phyloP scores from a whole-genome alignment of 2,329 filamentous ascomycete species.

The Aspergillus carbonarius region DNA sequence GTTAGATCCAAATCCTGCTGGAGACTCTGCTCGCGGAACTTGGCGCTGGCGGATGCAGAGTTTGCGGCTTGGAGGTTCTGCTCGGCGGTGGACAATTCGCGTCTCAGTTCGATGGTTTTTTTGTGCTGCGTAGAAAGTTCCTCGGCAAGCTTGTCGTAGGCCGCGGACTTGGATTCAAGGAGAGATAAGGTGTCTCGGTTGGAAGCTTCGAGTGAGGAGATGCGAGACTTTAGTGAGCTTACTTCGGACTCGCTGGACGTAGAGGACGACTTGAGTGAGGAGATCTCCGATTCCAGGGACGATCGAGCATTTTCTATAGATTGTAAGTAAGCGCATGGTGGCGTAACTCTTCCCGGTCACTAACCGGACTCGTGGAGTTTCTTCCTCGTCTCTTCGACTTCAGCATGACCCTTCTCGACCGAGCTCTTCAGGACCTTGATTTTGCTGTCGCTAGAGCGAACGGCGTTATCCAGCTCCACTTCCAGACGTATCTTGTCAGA shows the following conservation, averaged over 20 bases:
- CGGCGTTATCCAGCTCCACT: constrained; percentile 88
- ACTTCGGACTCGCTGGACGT: constrained; percentile 66
- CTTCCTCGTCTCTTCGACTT: constrained; percentile 76
- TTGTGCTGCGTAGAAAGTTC: constrained; percentile 87
- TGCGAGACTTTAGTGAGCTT: constrained; percentile 75
- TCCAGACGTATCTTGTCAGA: constrained; percentile 86
- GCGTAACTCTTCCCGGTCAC: background rate
- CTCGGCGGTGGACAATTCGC: constrained; percentile 77
- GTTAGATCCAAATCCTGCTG: constrained; percentile 88
- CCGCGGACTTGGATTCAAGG: constrained; percentile 83
- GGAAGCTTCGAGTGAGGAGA: constrained; percentile 82
- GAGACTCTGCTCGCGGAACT: constrained; percentile 85
- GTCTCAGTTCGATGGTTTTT: constrained; percentile 78
- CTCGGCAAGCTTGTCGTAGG: constrained; percentile 80
- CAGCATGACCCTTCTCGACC: constrained; percentile 78
- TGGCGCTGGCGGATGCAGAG: constrained; percentile 74
- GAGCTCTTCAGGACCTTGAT: constrained; percentile 77
- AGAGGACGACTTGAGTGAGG: constrained; percentile 71
- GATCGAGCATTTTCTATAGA: constrained; percentile 70
- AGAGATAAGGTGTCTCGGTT: constrained; percentile 88
- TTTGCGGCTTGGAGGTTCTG: constrained; percentile 81
- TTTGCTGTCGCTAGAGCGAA: constrained; percentile 79
- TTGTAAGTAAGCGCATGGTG: constrained; percentile 17
- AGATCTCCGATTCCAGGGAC: constrained; percentile 76
- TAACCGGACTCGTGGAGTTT: constrained; percentile 81